These are phyloP conservation scores for Aspergillus chevalieri DNA, from an alignment of 2,329 filamentous ascomycete genomes.

Conservation along the genomic window DNA sequence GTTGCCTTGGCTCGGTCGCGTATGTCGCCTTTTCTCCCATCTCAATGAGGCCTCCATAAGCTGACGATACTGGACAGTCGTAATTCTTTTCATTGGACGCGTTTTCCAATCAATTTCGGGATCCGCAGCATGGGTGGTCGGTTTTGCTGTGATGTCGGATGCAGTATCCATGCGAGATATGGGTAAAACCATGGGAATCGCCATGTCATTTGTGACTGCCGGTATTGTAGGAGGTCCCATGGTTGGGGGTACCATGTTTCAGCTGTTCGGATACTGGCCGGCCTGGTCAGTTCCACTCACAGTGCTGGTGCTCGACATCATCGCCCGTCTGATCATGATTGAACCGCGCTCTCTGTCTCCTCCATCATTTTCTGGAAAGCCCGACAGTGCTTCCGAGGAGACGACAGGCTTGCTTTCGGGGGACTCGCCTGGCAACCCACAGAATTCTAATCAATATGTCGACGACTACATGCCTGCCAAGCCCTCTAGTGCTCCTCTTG, in stretches of 20 bases:
- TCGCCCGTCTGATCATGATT: constrained; percentile 19
- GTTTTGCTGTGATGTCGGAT: constrained; percentile 17
- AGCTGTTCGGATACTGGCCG: constrained; percentile 19
- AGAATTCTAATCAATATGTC: not conserved
- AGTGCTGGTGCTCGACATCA: constrained; percentile 20
- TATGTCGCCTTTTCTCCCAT: constrained; percentile 12
- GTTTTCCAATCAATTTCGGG: constrained; percentile 25
- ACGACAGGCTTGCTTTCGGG: not conserved
- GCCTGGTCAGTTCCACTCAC: constrained; percentile 19
- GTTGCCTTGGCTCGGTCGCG: constrained; percentile 15
- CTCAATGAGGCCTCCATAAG: constrained; percentile 8
- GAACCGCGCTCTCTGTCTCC: no score
- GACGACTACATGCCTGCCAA: constrained; percentile 24
- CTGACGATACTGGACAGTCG: constrained; percentile 15
- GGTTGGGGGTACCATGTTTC: constrained; percentile 17
- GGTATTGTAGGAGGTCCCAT: constrained; percentile 20
- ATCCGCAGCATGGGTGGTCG: constrained; percentile 24
- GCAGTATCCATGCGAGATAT: constrained; percentile 13
- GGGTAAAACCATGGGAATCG: constrained; percentile 9
- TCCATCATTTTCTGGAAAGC: no score
- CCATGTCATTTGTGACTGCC: not conserved
- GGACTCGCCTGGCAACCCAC: not conserved
- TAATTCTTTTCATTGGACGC: constrained; percentile 20
- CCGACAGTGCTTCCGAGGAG: not conserved
- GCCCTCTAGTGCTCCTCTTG: constrained; percentile 37